Evolutionary conservation across 176 grass and related monocot genomes (phyloP).

Genomic region (Triticum urartu): DNA sequence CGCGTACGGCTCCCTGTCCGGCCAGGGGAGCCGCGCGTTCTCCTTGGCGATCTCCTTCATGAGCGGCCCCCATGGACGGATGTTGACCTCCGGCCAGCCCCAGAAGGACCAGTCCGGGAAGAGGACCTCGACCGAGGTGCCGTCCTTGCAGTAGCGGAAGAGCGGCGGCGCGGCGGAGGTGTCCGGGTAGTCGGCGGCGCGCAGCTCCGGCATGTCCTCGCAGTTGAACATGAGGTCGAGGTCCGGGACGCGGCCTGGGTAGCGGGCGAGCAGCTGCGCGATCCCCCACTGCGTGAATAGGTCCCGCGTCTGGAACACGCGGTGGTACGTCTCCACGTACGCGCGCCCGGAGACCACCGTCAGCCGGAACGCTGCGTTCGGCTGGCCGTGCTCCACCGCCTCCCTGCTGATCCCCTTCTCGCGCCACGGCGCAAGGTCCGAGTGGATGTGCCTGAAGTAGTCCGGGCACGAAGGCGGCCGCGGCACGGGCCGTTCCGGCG

Average conservation of each 20-base stretch:
- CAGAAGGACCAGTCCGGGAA: conserved; percentile 98
- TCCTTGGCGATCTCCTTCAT: conserved; percentile 44
- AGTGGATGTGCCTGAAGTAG: conserved; percentile 76
- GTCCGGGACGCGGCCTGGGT: conserved; percentile 73
- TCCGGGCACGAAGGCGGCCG: conserved; percentile 39
- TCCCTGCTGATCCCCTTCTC: conserved; percentile 42
- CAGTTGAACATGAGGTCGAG: conserved; percentile 92
- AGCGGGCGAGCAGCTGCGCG: conserved; percentile 65
- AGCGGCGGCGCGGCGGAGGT: conserved; percentile 43
- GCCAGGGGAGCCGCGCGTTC: conserved; percentile 43
- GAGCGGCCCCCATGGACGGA: conserved; percentile 66
- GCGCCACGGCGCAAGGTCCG: conserved; percentile 60
- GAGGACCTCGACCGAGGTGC: conserved; percentile 54
- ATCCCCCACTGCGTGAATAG: conserved; percentile 85
- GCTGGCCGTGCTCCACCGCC: conserved; percentile 47
- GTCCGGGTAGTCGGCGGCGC: conserved; percentile 3
- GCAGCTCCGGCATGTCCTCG: conserved; percentile 60
- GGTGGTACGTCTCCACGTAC: conserved; percentile 63
- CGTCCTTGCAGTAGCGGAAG: conserved; percentile 91
- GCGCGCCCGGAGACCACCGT: conserved; percentile 55
- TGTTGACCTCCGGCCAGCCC: conserved; percentile 82
- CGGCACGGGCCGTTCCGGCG: neutral
- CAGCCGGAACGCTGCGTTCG: conserved; percentile 52
- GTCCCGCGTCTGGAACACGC: conserved; percentile 62
- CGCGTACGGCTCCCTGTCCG: conserved; percentile 57